phyloP scores from a whole-genome alignment of 1,139 yeast genomes.

The Yarrowia galli region DNA sequence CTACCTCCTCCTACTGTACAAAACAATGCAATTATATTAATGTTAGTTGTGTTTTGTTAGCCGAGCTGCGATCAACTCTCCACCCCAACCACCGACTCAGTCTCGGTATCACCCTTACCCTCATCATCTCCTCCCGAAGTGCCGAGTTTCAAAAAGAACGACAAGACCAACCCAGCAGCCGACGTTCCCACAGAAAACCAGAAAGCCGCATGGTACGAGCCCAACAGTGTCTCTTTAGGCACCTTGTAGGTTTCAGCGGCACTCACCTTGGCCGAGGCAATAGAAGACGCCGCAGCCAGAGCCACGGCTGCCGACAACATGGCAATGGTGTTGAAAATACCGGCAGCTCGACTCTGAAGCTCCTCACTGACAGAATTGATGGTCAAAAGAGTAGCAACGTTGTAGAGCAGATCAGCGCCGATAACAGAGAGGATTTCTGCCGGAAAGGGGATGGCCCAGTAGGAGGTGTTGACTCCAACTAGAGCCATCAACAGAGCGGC shows the following conservation, averaged over 20 bases:
- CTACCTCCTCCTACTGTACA: too few species aligned
- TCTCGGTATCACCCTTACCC: not conserved
- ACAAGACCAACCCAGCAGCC: constrained; percentile 48
- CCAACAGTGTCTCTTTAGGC: constrained; percentile 45
- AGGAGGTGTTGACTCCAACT: constrained; percentile 49
- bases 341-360: constrained; percentile 57
- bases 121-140: constrained; percentile 44
- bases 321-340: constrained; percentile 55
- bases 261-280: constrained; percentile 44
- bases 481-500: constrained; percentile 55
- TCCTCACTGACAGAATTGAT: constrained; percentile 53
- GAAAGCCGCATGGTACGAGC: constrained; percentile 53
- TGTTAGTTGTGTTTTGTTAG: too few species aligned
- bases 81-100: not conserved
- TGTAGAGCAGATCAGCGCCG: constrained; percentile 58
- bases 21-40: too few species aligned
- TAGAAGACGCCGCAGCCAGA: constrained; percentile 54
- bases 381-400: constrained; percentile 55
- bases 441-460: constrained; percentile 57
- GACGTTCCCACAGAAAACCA: constrained; percentile 54
- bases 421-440: constrained; percentile 53
- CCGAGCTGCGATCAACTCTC: too few species aligned
- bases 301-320: constrained; percentile 55
- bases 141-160: constrained; percentile 53
- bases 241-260: constrained; percentile 43